phyloP scores from a whole-genome alignment of 116 monocot genomes.

The Trichopus zeylanicus region DNA sequence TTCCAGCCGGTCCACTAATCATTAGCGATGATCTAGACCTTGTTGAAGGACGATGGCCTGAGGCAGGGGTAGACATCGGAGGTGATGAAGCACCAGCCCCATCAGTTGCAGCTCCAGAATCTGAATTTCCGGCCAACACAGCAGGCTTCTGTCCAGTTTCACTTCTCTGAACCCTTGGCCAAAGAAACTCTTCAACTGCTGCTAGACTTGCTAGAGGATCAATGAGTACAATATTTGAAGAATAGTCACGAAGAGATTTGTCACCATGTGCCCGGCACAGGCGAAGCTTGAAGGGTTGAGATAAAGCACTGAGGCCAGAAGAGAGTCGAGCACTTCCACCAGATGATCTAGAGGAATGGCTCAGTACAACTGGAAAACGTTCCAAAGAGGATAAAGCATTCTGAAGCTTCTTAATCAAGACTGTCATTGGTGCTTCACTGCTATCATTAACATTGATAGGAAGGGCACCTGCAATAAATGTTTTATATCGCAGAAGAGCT shows the following conservation, averaged over 20 bases:
- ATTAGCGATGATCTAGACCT: conserved; percentile 62
- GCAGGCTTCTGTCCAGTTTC: conserved; percentile 61
- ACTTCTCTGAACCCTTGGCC: conserved; percentile 83
- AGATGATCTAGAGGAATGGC: conserved; percentile 77
- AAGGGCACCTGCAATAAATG: conserved; percentile 61
- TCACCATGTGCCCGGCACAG: conserved; percentile 83
- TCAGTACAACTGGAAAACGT: conserved; percentile 90
- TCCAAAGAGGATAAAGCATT: conserved; percentile 87
- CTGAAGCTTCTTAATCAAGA: conserved; percentile 84
- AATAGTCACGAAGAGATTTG: conserved; percentile 94
- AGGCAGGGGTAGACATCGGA: conserved; percentile 33
- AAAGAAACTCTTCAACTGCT: conserved; percentile 95
- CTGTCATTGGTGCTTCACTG: conserved; percentile 54
- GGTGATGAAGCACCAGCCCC: conserved; percentile 39
- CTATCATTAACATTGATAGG: conserved; percentile 29
- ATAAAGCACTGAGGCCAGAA: conserved; percentile 69
- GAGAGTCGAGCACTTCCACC: conserved; percentile 71
- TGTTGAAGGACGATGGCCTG: conserved; percentile 57
- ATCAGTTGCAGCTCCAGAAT: conserved; percentile 30
- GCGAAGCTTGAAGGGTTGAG: conserved; percentile 87
- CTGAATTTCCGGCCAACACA: conserved; percentile 39
- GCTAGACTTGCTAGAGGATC: conserved; percentile 91
- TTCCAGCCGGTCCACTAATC: conserved; percentile 41
- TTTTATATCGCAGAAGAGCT: conserved; percentile 70
- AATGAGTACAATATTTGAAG: conserved; percentile 92